Evolutionary conservation across 2,329 filamentous ascomycete genomes (phyloP).

Genomic region (Allantophomopsis lycopodina): DNA sequence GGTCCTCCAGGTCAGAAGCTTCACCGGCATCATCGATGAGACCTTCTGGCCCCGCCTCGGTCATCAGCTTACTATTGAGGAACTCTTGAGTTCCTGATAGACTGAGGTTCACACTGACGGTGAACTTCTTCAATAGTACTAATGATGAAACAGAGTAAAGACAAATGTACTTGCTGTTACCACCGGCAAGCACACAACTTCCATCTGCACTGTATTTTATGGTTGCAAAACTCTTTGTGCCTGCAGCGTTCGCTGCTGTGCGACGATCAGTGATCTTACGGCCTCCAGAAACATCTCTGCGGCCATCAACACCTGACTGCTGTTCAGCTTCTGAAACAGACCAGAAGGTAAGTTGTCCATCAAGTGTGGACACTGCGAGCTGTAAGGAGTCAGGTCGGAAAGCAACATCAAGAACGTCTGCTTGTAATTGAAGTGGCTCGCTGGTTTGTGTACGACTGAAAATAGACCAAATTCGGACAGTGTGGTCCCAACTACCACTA

Average conservation of each 20-base stretch:
- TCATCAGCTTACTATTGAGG: conserved; percentile 82
- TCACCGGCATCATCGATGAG: conserved; percentile 84
- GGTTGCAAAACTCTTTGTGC: conserved; percentile 80
- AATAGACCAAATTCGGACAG: conserved; percentile 90
- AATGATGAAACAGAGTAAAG: conserved; percentile 91
- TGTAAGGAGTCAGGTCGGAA: conserved; percentile 86
- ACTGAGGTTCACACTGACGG: conserved; percentile 90
- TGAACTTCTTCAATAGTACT: conserved; percentile 86
- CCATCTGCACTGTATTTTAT: conserved; percentile 90
- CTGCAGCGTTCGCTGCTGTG: conserved; percentile 80
- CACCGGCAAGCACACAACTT: conserved; percentile 75
- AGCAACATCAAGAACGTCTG: conserved; percentile 77
- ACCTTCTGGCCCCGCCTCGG: conserved; percentile 73
- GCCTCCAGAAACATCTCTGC: conserved; percentile 84
- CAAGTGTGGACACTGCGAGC: conserved; percentile 80
- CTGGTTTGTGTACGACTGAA: conserved; percentile 90
- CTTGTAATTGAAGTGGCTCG: conserved; percentile 82
- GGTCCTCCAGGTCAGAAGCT: conserved; percentile 76
- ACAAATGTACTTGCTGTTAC: conserved; percentile 98
- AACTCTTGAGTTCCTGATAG: conserved; percentile 94
- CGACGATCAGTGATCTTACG: conserved; percentile 77
- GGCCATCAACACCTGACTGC: conserved; percentile 73
- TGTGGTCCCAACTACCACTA: conserved; percentile 93
- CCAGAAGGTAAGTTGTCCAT: conserved; percentile 94
- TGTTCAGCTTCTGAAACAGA: conserved; percentile 79